phyloP scores from a whole-genome alignment of 805 yeast species.

The Candida fluviatilis region DNA sequence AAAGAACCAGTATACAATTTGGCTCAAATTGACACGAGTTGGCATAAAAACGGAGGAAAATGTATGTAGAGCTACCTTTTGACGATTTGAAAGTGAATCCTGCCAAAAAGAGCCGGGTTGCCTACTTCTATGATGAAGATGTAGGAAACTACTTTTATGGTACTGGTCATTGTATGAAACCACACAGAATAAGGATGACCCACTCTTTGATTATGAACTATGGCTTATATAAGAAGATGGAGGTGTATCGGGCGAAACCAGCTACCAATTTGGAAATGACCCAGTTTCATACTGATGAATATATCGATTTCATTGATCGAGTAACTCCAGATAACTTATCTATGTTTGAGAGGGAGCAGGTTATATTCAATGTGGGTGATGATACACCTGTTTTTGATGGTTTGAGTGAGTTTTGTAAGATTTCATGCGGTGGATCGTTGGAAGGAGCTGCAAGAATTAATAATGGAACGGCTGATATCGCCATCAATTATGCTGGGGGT shows the following conservation, averaged over 20 bases:
- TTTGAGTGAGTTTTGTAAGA: slow-evolving; percentile 82
- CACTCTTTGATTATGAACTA: slow-evolving; percentile 96
- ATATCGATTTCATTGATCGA: slow-evolving; percentile 84
- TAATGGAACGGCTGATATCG: slow-evolving; percentile 86
- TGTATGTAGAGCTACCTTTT: slow-evolving; percentile 42
- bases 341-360: slow-evolving; percentile 80
- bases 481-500: slow-evolving; percentile 97
- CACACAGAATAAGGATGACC: slow-evolving; percentile 98
- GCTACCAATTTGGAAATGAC: slow-evolving; percentile 98
- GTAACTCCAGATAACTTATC: slow-evolving; percentile 92
- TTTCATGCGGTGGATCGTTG: slow-evolving; percentile 91
- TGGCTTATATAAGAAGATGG: slow-evolving; percentile 95
- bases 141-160: slow-evolving; percentile 98
- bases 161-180: slow-evolving; percentile 98
- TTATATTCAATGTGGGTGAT: slow-evolving; percentile 93
- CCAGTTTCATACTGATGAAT: slow-evolving; percentile 97
- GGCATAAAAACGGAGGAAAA: slow-evolving; percentile 6
- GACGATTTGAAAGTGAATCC: slow-evolving; percentile 41
- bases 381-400: slow-evolving; percentile 97
- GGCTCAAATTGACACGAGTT: neutral
- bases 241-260: slow-evolving; percentile 93
- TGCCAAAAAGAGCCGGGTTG: slow-evolving; percentile 36
- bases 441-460: slow-evolving; percentile 91
- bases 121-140: slow-evolving; percentile 57
- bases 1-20: no score